Percentiles rank a stretch among this genome's conserved stretches.
phyloP scores from a whole-genome alignment of 441 rosid species.

The Rhodomyrtus psidioides region DNA sequence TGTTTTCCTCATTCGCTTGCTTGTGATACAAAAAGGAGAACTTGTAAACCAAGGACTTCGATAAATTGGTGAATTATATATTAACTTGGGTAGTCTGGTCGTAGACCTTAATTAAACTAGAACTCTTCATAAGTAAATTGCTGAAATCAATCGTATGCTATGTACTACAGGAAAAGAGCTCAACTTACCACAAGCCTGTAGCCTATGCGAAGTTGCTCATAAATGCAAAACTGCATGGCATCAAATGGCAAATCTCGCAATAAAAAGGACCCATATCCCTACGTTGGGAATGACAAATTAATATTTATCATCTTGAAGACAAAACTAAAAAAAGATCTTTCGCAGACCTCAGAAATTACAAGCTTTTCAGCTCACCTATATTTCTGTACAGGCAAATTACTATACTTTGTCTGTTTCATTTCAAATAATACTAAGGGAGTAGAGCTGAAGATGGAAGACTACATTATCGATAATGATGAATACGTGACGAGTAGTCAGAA shows the following conservation, averaged over 20 bases:
- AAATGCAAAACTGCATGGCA: conserved; percentile 25
- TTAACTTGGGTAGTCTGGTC: background rate
- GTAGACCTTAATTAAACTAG: background rate
- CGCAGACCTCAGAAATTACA: background rate
- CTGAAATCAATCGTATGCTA: background rate
- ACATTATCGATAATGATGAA: background rate
- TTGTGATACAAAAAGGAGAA: background rate
- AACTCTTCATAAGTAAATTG: background rate
- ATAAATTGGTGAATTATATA: background rate
- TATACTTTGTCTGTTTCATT: background rate
- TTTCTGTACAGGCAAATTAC: background rate
- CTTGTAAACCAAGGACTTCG: background rate
- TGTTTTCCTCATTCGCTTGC: background rate
- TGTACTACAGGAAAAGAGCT: background rate
- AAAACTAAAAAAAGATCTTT: background rate
- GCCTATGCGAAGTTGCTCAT: conserved; percentile 24
- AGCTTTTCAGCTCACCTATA: background rate
- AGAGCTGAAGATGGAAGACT: background rate
- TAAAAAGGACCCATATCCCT: conserved; percentile 26
- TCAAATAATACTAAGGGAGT: background rate
- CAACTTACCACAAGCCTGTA: conserved; percentile 21
- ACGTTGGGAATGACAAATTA: background rate
- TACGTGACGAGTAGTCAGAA: background rate
- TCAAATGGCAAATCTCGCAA: conserved; percentile 30
- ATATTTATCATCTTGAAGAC: background rate